Conservation (phyloP, 2,329 filamentous ascomycete genomes). For the Claviceps sorghi region DNA sequence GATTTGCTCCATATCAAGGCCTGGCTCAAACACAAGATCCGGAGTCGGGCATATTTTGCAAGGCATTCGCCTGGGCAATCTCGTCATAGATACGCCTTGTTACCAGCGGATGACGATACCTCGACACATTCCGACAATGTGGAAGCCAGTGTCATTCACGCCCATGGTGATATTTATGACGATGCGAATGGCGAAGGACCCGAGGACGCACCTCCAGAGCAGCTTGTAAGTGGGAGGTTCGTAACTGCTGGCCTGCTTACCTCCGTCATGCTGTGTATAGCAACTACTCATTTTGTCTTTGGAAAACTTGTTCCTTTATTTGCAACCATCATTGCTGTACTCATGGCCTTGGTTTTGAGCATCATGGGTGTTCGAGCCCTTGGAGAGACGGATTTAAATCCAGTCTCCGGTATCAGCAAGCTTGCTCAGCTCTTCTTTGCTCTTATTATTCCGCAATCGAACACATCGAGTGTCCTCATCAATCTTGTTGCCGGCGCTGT, state of each 20-base stretch:
- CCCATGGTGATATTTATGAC: not conserved
- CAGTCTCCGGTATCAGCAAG: conserved; percentile 92
- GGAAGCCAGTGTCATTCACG: not conserved
- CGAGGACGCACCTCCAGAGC: conserved; percentile 69
- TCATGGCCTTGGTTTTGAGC: conserved; percentile 66
- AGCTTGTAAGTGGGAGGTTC: conserved; percentile 59
- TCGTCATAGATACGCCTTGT: conserved; percentile 12
- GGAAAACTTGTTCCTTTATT: conserved; percentile 66
- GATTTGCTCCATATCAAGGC: conserved; percentile 16
- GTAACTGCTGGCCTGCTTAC: conserved; percentile 62
- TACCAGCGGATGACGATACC: conserved; percentile 7
- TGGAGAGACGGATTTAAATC: conserved; percentile 84
- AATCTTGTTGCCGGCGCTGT: conserved; percentile 91
- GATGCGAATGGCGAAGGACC: conserved; percentile 27
- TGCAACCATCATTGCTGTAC: conserved; percentile 61
- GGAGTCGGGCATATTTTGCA: not conserved
- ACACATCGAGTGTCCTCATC: conserved; percentile 79
- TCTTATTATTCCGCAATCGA: conserved; percentile 64
- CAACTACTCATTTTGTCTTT: conserved; percentile 72
- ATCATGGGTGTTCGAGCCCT: conserved; percentile 59
- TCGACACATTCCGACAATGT: not conserved
- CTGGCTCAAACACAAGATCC: not conserved
- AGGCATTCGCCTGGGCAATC: not conserved
- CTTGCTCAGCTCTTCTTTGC: conserved; percentile 93
- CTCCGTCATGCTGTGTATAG: conserved; percentile 66